phyloP scores from a whole-genome alignment of 768 basidiomycete species.

The Mrakia blollopis region DNA sequence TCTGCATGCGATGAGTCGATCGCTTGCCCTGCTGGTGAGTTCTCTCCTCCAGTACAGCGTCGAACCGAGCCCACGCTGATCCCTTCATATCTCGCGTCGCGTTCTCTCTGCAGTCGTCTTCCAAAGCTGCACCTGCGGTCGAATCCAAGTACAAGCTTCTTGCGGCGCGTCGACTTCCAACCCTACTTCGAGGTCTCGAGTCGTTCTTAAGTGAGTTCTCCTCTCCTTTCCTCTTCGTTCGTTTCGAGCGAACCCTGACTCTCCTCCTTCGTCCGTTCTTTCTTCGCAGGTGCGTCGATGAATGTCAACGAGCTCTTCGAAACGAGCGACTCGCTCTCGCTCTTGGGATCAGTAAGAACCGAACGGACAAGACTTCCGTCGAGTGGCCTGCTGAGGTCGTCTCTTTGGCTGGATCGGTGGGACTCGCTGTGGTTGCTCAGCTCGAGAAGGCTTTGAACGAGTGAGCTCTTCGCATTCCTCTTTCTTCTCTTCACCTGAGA shows the following conservation, averaged over 20 bases:
- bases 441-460: constrained; percentile 81
- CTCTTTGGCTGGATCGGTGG: constrained; percentile 57
- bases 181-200: constrained; percentile 49
- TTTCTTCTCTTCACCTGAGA: background rate
- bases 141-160: constrained; percentile 64
- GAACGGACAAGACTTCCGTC: constrained; percentile 34
- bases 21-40: constrained; percentile 56
- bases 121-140: constrained; percentile 75
- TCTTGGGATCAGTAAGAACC: constrained; percentile 63
- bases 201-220: constrained; percentile 53
- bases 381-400: constrained; percentile 62
- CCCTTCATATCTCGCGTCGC: constrained; percentile 35
- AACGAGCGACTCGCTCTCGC: constrained; percentile 87
- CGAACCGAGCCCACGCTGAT: too few species aligned
- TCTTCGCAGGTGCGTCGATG: constrained; percentile 53
- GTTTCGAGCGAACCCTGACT: background rate
- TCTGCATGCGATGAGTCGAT: constrained; percentile 72
- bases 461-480: constrained; percentile 46
- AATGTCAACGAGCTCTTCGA: constrained; percentile 77
- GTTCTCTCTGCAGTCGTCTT: constrained; percentile 48
- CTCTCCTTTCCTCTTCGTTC: background rate
- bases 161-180: constrained; percentile 61
- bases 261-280: background rate
- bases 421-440: constrained; percentile 57
- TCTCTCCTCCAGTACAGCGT: too few species aligned